Evolutionary conservation across 2,329 filamentous ascomycete species (phyloP).

Genomic region (Pseudogymnoascus sp.): DNA sequence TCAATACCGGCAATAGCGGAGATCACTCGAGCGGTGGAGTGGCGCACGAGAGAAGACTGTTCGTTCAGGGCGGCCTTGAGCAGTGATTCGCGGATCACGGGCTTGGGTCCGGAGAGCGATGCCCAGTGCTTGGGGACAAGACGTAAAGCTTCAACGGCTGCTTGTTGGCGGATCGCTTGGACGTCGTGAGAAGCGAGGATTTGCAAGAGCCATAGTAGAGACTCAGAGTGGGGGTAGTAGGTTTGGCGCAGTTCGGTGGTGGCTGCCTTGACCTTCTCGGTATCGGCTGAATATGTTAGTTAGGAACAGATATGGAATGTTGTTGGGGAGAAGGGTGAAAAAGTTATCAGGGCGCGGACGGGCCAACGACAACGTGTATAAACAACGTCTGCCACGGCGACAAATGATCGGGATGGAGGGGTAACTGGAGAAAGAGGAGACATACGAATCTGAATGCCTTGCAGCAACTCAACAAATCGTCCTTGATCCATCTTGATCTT

Average conservation of each 20-base stretch:
- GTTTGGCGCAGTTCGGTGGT: slow-evolving; percentile 86
- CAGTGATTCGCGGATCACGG: slow-evolving; percentile 70
- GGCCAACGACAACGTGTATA: slow-evolving; percentile 3
- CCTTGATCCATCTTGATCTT: slow-evolving; percentile 60
- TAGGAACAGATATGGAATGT: slow-evolving; percentile 12
- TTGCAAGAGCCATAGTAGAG: slow-evolving; percentile 78
- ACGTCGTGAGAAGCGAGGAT: slow-evolving; percentile 73
- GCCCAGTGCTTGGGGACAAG: slow-evolving; percentile 82
- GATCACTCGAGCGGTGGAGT: slow-evolving; percentile 81
- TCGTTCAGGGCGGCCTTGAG: slow-evolving; percentile 79
- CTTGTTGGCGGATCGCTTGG: slow-evolving; percentile 72
- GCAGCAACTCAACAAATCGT: slow-evolving; percentile 76
- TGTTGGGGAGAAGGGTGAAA: slow-evolving; percentile 9
- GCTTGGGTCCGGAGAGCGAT: slow-evolving; percentile 66
- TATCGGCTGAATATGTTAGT: slow-evolving; percentile 57
- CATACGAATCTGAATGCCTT: slow-evolving; percentile 81
- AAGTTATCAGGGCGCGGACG: slow-evolving; percentile 9
- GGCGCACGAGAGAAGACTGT: slow-evolving; percentile 65
- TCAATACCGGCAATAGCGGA: slow-evolving; percentile 80
- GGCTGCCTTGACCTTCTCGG: slow-evolving; percentile 78
- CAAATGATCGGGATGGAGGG: slow-evolving; percentile 11
- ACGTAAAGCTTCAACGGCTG: slow-evolving; percentile 80
- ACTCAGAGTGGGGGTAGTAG: slow-evolving; percentile 81
- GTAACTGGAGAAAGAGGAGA: slow-evolving; percentile 23
- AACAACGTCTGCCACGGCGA: slow-evolving; percentile 14